Evolutionary conservation across 306 rosid genomes (phyloP).

Genomic region (Prunus padus): DNA sequence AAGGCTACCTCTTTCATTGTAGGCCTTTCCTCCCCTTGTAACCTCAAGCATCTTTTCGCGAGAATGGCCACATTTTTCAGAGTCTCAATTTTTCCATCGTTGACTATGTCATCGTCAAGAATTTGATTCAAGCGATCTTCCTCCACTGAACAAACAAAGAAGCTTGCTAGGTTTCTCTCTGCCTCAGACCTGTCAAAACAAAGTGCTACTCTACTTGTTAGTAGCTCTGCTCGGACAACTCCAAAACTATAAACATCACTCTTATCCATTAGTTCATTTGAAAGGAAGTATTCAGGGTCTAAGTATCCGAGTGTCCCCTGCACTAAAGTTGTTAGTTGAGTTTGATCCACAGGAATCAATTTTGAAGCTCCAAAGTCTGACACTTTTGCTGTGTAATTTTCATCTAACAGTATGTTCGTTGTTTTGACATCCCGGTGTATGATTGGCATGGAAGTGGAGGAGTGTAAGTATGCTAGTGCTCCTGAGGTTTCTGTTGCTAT

Average conservation of each 20-base stretch:
- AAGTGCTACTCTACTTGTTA: slow-evolving; percentile 13
- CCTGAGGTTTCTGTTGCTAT: slow-evolving; percentile 24
- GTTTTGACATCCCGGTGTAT: slow-evolving; percentile 29
- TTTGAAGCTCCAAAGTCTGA: slow-evolving; percentile 8
- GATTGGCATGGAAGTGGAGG: slow-evolving; percentile 1
- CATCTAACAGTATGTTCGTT: slow-evolving; percentile 21
- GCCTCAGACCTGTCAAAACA: neutral
- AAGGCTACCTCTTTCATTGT: neutral
- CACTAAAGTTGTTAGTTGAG: slow-evolving; percentile 7
- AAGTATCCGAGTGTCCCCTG: slow-evolving; percentile 29
- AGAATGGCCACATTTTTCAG: neutral
- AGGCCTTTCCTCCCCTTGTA: slow-evolving; percentile 18
- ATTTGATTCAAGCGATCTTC: neutral
- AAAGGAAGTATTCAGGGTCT: slow-evolving; percentile 26
- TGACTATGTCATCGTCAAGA: neutral
- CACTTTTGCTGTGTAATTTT: neutral
- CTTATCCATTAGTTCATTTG: slow-evolving; percentile 22
- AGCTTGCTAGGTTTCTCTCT: too few relatives aligned
- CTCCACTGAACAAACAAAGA: neutral
- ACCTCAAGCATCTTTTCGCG: neutral
- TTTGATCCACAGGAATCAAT: neutral
- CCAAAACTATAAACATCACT: slow-evolving; percentile 35
- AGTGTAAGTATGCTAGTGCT: slow-evolving; percentile 30
- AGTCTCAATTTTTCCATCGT: neutral
- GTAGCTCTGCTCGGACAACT: slow-evolving; percentile 23